A percentile compares a stretch with the other conserved stretches of the same genome.
These are phyloP conservation scores for Nicotiana benthamiana DNA, from an alignment of 257 asterid species.

Conservation along the genomic window DNA sequence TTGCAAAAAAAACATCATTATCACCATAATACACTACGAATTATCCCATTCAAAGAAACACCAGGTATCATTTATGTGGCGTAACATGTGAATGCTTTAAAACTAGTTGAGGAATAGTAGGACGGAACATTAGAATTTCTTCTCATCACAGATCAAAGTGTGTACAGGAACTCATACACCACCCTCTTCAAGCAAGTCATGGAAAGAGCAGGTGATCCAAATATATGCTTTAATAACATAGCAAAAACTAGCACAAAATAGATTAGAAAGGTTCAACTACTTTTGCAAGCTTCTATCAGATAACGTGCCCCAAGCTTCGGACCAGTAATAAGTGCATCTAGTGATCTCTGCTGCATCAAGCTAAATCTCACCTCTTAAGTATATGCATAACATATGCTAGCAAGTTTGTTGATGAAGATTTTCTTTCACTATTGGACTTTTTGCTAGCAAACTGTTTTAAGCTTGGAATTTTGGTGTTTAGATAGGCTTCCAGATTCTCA, in stretches of 20 bases:
- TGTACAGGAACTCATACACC: not conserved
- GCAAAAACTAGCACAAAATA: not conserved
- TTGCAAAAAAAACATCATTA: not conserved
- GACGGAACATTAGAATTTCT: not conserved
- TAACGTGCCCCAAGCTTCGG: not conserved
- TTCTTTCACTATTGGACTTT: conserved; percentile 52
- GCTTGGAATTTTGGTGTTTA: conserved; percentile 72
- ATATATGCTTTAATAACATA: not conserved
- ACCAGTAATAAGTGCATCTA: not conserved
- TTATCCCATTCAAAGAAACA: not conserved
- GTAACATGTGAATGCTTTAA: not conserved
- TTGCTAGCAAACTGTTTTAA: conserved; percentile 35
- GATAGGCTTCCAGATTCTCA: conserved; percentile 67
- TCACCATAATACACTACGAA: not conserved
- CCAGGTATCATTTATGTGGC: not conserved
- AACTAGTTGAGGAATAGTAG: not conserved
- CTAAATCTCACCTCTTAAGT: conserved; percentile 60
- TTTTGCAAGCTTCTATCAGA: not conserved
- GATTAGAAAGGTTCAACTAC: not conserved
- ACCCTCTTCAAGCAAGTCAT: not conserved
- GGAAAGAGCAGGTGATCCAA: not conserved
- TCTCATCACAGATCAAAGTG: not conserved
- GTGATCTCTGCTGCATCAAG: not conserved
- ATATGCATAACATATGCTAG: conserved; percentile 55
- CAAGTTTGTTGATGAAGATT: conserved; percentile 36